A percentile compares a stretch with the other conserved stretches of the same genome.
Conservation (phyloP, 768 basidiomycete species). For the Lactarius trivialis region DNA sequence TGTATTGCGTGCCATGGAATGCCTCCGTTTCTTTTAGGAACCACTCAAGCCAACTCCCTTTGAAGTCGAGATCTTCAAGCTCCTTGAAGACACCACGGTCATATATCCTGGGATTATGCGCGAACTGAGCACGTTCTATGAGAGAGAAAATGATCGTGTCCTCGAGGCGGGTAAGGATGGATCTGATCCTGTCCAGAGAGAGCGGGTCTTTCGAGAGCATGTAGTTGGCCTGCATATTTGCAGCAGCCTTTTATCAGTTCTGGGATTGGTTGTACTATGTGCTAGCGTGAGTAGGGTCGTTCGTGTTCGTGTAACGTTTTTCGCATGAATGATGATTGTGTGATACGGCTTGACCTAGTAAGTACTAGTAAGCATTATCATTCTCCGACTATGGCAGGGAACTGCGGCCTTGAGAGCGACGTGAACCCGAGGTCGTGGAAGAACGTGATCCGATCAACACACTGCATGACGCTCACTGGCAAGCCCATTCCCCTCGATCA, state of each 20-base stretch:
- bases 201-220: conserved; percentile 68
- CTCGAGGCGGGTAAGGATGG: conserved; percentile 82
- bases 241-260: background rate
- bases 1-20: conserved; percentile 72
- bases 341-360: background rate
- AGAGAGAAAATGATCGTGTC: conserved; percentile 98
- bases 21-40: conserved; percentile 91
- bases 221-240: conserved; percentile 47
- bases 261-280: background rate
- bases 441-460: background rate
- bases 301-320: background rate
- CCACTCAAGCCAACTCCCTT: conserved; percentile 95
- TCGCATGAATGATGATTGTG: background rate
- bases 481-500: background rate
- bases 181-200: conserved; percentile 81
- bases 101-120: conserved; percentile 88
- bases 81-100: conserved; percentile 72
- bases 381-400: too few species aligned
- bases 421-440: background rate
- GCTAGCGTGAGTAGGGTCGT: background rate
- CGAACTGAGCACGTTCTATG: conserved; percentile 97
- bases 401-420: background rate
- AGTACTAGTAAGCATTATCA: background rate
- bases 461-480: too few species aligned
- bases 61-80: conserved; percentile 63